Evolutionary conservation across 2,329 filamentous ascomycete genomes (phyloP), one percentile per base, ranked within the genome.

Genomic region (Pseudogymnoascus sp.): DNA sequence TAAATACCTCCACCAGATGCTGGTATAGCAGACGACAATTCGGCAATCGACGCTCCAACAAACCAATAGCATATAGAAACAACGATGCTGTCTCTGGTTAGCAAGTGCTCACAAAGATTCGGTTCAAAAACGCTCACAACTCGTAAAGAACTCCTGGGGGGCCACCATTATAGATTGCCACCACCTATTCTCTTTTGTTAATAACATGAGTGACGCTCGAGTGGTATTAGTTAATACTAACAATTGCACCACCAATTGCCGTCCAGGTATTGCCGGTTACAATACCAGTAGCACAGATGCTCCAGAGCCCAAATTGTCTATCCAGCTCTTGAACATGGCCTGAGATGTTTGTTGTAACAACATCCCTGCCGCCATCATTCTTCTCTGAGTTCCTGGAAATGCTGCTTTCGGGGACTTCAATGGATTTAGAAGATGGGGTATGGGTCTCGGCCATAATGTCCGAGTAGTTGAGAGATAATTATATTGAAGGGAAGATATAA

Each of bases 121-220:
- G 2, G 77, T 64, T 66, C 4, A 48, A 15, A 31, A 31, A 25
- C 8, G 55, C 63, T 27, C 61, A 66, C 62, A 87, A 85, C 73
- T 86, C 84, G 71, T 86, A 87, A 1, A 87, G 73, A 0, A 85
- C 80, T 12, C 84, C 84, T 0, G 84, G 80, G 0, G 83, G 81
- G 0, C 85, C 85, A 65, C 85, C 85, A 72, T 87, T 86, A 68
- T 77, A 80, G 64, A 86, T 78, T 21, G 82, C 81, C 44, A 80
- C 62, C 9, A 55, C 21, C 36, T 31, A 35, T 33, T 33, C 25
- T 31, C 17, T 27, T 29, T 25, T 48, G 59, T 55, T 48, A 61
- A 21, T 36, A 27, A 36, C 41, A n/a, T 60, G 33, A 48, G 29
- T 35, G 36, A n/a, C 15, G 29, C 38, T 38, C 5, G 42, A 8